Base-by-base conservation (phyloP, 108 stramenopile genomes). In the Nannochloropsis gaditana region DNA sequence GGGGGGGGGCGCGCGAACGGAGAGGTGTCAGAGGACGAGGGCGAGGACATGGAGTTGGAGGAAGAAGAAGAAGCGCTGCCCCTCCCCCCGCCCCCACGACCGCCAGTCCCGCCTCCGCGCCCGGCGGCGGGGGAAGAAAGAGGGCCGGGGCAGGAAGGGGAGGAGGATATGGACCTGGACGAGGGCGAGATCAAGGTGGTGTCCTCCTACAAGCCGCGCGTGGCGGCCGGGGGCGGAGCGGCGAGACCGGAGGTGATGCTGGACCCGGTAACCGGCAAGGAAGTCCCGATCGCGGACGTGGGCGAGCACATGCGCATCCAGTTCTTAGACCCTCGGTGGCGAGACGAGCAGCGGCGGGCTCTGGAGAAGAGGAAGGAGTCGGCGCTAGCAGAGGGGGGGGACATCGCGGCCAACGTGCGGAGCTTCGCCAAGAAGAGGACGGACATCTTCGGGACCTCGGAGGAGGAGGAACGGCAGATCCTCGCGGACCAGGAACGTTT, bases 221-320 rank as follows among this genome's bases (percentile, higher is more conserved):
- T 98, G 47, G 86, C 87, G 11, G 45, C 89, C 1, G 86, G 85
- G 9, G 84, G 41, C 86, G 93, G 42, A 3, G 92, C 91, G 84
- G 90, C 89, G 81, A 84, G 90, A 31, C 89, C 92, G 1, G 88
- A 89, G 79, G 92, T 93, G 80, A 94, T 96, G 79, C 92, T 96
- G 59, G 97, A 99, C 87, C 98, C 98, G 17, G 93, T 97, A 44
- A 95, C 95, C 41, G 96, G 96, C 2, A 94, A 95, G 89, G 93
- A 90, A 43, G 92, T 99, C 9, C 88, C 94, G 11, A 91, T 96
- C 2, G 90, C 91, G 31, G 93, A 96, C 47, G 88, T 97, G 92
- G 90, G 94, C 11, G 98, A 99, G 86, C 97, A 97, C 90, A 95
- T 99, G 96, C 94, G 98, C 42, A 97, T 99, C 88, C 97, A 97